phyloP scores from a whole-genome alignment of 441 rosid species.

The Pelargonium australe region DNA sequence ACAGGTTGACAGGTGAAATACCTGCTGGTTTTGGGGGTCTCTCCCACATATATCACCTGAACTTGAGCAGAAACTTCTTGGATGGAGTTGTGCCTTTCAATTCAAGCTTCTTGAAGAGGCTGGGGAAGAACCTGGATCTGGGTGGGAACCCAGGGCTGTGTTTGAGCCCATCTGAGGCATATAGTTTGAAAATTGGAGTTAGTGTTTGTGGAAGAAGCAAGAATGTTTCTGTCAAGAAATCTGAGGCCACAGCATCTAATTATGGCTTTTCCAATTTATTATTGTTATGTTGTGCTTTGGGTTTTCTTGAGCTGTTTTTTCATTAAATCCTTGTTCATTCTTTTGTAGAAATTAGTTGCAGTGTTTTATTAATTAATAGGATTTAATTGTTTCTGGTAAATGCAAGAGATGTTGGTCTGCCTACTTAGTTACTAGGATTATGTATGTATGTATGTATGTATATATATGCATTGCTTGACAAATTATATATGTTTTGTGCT shows the following conservation, averaged over 20 bases:
- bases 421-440: too few relatives aligned
- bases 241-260: conserved; percentile 34
- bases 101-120: conserved; percentile 47
- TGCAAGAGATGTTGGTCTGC: not conserved
- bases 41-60: conserved; percentile 67
- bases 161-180: conserved; percentile 52
- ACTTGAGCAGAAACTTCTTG: conserved; percentile 60
- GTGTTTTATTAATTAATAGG: not conserved
- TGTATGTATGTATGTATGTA: too few relatives aligned
- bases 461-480: too few relatives aligned
- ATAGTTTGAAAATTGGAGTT: conserved; percentile 55
- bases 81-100: conserved; percentile 67
- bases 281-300: conserved; percentile 27
- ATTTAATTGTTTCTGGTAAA: not conserved
- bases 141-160: conserved; percentile 73
- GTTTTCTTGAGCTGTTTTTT: conserved; percentile 16
- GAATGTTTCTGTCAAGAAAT: conserved; percentile 32
- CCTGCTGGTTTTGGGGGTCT: conserved; percentile 44
- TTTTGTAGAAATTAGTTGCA: not conserved
- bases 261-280: conserved; percentile 23
- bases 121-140: conserved; percentile 76
- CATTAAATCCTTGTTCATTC: not conserved
- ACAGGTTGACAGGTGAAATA: conserved; percentile 63
- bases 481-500: too few relatives aligned
- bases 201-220: conserved; percentile 43